Percentiles rank a stretch among this genome's conserved stretches.
These are phyloP conservation scores for Heterobasidion occidentale DNA, from an alignment of 1,284 basidiomycete species.

Conservation along the genomic window DNA sequence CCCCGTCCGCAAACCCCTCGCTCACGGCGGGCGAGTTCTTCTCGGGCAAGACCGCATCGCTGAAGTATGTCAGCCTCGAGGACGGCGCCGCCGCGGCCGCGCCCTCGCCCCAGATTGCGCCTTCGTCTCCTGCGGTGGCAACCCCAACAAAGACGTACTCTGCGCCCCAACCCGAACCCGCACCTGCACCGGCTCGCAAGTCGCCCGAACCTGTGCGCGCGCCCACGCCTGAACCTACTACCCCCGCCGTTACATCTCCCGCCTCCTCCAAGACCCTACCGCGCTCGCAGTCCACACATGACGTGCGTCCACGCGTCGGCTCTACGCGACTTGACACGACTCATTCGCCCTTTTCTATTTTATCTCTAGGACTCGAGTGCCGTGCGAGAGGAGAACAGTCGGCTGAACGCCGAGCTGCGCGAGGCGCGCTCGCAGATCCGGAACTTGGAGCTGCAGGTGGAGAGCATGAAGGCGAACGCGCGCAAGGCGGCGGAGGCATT, in stretches of 20 bases:
- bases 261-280: conserved; percentile 10
- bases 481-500: conserved; percentile 42
- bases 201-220: conserved; percentile 20
- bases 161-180: conserved; percentile 24
- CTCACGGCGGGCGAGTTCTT: conserved; percentile 85
- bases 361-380: conserved; percentile 9
- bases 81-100: conserved; percentile 40
- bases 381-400: conserved; percentile 52
- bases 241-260: conserved; percentile 6
- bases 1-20: conserved; percentile 74
- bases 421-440: conserved; percentile 75
- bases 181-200: conserved; percentile 20
- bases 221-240: conserved; percentile 16
- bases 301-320: not conserved
- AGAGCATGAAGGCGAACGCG: conserved; percentile 66
- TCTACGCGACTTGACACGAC: not conserved
- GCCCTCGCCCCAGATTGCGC: conserved; percentile 22
- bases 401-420: conserved; percentile 56
- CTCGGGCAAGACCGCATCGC: conserved; percentile 66
- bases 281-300: conserved; percentile 8
- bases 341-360: not conserved
- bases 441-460: conserved; percentile 78
- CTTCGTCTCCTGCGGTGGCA: conserved; percentile 9
- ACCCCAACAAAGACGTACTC: conserved; percentile 22
- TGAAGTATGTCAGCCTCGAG: conserved; percentile 65